phyloP scores from a whole-genome alignment of 345 rosid species.

The Sapria himalayana region DNA sequence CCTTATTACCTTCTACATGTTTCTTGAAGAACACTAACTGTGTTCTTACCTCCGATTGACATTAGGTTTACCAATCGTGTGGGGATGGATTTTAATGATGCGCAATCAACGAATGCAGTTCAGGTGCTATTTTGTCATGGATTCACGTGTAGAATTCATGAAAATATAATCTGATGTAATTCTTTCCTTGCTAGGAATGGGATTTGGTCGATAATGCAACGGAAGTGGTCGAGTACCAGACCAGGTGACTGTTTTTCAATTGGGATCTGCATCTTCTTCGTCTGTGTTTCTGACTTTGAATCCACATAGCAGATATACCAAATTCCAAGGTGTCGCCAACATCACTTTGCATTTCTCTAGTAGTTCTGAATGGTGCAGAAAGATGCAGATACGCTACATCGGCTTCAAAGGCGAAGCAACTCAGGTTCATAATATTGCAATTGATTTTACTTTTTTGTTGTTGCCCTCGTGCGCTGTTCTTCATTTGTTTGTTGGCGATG shows the following conservation, averaged over 20 bases:
- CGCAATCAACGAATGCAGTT: constrained; percentile 72
- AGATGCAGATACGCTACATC: constrained; percentile 58
- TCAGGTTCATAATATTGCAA: constrained; percentile 21
- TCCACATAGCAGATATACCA: constrained; percentile 39
- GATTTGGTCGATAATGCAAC: constrained; percentile 73
- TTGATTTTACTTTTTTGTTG: not conserved
- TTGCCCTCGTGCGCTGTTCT: not conserved
- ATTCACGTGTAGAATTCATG: constrained; percentile 1
- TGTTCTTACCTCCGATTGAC: constrained; percentile 9
- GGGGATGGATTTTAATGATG: constrained; percentile 90
- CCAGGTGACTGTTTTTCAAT: constrained; percentile 24
- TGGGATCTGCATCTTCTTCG: not conserved
- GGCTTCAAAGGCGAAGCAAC: constrained; percentile 99
- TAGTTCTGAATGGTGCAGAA: constrained; percentile 67
- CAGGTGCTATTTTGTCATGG: constrained; percentile 31
- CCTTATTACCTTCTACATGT: too few species aligned
- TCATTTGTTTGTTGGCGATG: constrained; percentile 3
- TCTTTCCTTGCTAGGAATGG: constrained; percentile 42
- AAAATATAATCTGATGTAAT: constrained; percentile 2
- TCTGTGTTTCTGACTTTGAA: constrained; percentile 4
- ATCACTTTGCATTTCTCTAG: constrained; percentile 96
- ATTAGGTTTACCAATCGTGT: constrained; percentile 71
- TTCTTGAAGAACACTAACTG: too few species aligned
- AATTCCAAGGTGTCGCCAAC: constrained; percentile 69
- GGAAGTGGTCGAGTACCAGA: constrained; percentile 73